These are phyloP conservation scores for Sutorius australiensis DNA, from an alignment of 768 basidiomycete genomes.

Conservation along the genomic window DNA sequence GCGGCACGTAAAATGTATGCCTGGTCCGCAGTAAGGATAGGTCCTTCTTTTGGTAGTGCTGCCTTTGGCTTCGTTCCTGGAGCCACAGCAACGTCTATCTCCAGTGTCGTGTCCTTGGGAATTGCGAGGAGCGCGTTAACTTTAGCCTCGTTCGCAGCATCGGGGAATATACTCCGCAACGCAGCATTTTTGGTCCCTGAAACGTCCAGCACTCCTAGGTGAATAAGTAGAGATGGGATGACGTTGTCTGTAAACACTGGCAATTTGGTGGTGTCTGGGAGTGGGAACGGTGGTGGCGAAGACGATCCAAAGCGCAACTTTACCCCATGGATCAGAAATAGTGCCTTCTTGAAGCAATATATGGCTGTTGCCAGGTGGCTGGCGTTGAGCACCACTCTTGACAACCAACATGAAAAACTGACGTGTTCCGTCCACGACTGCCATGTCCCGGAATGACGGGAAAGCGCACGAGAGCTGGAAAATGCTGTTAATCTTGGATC, in stretches of 20 bases:
- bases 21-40: slow-evolving; percentile 54
- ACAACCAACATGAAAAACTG: slow-evolving; percentile 16
- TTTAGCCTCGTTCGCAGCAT: slow-evolving; percentile 36
- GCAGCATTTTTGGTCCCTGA: slow-evolving; percentile 40
- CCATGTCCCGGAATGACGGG: slow-evolving; percentile 81
- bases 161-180: slow-evolving; percentile 48
- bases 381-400: not conserved
- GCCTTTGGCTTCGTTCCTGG: slow-evolving; percentile 16
- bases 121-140: slow-evolving; percentile 41
- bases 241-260: slow-evolving; percentile 83
- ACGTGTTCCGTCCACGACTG: slow-evolving; percentile 61
- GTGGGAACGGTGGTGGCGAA: slow-evolving; percentile 52
- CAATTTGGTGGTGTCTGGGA: slow-evolving; percentile 54
- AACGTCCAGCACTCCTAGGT: slow-evolving; percentile 71
- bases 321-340: slow-evolving; percentile 75
- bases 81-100: slow-evolving; percentile 1
- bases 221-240: slow-evolving; percentile 74
- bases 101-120: slow-evolving; percentile 13
- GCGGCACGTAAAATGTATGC: slow-evolving; percentile 75
- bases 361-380: slow-evolving; percentile 45
- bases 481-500: slow-evolving; percentile 3
- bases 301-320: slow-evolving; percentile 59
- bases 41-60: slow-evolving; percentile 41
- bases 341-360: slow-evolving; percentile 87
- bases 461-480: slow-evolving; percentile 69